These are phyloP conservation scores for Colletotrichum viniferum DNA, from an alignment of 2,329 filamentous ascomycete genomes.

Conservation along the genomic window DNA sequence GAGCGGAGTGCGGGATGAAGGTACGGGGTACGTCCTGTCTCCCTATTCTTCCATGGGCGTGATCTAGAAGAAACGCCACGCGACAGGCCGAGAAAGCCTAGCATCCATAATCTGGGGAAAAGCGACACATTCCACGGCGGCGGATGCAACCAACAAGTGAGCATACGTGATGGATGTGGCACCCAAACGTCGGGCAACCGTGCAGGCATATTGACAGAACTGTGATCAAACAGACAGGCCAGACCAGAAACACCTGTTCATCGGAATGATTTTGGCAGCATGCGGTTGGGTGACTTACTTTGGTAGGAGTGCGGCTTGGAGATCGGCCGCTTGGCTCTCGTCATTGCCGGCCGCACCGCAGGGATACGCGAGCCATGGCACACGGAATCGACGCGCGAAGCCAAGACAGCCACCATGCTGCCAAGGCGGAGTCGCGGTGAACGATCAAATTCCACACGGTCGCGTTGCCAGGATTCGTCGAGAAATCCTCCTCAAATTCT, in stretches of 20 bases:
- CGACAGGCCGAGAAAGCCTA: background rate
- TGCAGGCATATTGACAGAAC: background rate
- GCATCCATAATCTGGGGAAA: conserved; percentile 11
- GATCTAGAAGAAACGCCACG: conserved; percentile 4
- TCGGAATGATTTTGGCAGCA: background rate
- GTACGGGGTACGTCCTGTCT: background rate
- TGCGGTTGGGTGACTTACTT: conserved; percentile 1
- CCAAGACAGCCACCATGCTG: conserved; percentile 1
- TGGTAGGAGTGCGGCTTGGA: background rate
- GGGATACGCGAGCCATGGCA: conserved; percentile 15
- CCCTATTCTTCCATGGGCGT: background rate
- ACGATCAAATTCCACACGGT: background rate
- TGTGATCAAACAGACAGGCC: background rate
- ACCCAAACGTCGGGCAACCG: background rate
- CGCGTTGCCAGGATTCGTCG: background rate
- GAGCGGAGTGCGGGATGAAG: background rate
- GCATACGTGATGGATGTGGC: background rate
- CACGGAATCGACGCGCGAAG: conserved; percentile 12
- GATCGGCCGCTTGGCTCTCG: conserved; percentile 18
- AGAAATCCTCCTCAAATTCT: background rate
- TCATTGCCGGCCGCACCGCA: conserved; percentile 1
- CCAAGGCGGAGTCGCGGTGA: conserved; percentile 1
- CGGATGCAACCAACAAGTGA: background rate
- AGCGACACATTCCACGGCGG: background rate
- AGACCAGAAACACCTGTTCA: background rate